Conservation (phyloP, 129 eudicot genomes). For the Flaveria bidentis region DNA sequence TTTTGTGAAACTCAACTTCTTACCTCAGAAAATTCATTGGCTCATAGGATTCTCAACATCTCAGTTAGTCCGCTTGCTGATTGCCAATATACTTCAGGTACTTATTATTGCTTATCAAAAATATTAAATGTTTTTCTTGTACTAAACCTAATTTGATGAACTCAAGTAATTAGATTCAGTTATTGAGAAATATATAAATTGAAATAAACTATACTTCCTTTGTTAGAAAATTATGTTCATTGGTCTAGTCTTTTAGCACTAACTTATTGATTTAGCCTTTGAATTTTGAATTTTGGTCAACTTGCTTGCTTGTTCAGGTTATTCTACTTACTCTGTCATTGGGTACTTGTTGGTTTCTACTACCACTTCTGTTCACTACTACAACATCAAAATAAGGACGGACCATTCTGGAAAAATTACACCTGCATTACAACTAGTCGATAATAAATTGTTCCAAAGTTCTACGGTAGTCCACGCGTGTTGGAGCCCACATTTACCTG, state of each 20-base stretch:
- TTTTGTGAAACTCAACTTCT: constrained; percentile 25
- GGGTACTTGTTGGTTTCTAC: constrained; percentile 56
- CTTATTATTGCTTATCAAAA: neutral
- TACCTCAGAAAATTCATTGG: neutral
- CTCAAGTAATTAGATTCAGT: too few species aligned
- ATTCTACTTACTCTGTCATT: constrained; percentile 29
- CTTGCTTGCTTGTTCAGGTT: constrained; percentile 26
- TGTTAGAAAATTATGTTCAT: neutral
- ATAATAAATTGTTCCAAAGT: constrained; percentile 39
- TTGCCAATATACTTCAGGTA: constrained; percentile 28
- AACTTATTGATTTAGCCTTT: constrained; percentile 8
- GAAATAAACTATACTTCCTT: neutral
- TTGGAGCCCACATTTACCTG: constrained; percentile 79
- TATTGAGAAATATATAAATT: too few species aligned
- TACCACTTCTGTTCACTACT: constrained; percentile 46
- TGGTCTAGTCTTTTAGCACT: neutral
- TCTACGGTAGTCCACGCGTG: constrained; percentile 53
- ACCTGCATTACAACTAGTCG: constrained; percentile 36
- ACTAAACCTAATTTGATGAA: too few species aligned
- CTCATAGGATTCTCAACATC: constrained; percentile 41
- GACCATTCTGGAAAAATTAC: constrained; percentile 15
- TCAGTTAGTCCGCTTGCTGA: constrained; percentile 38
- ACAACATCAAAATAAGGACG: constrained; percentile 31
- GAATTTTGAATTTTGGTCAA: neutral
- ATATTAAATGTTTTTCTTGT: too few species aligned